These are phyloP conservation scores for Lachancea thermotolerans DNA, from an alignment of 805 yeast species.

Conservation along the genomic window DNA sequence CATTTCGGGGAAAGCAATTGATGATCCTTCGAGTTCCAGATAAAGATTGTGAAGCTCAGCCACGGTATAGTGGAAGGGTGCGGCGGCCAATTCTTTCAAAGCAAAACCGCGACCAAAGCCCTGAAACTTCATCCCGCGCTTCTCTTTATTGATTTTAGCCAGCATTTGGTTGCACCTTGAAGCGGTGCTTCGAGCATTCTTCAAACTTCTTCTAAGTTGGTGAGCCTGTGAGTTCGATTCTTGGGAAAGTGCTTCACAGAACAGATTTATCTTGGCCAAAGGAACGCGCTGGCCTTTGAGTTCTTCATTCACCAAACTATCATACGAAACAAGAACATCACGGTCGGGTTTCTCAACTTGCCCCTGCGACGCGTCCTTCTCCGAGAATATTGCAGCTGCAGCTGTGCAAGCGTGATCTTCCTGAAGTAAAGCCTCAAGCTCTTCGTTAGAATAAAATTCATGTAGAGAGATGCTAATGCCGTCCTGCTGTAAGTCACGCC, in stretches of 20 bases:
- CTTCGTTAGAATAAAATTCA: constrained; percentile 46
- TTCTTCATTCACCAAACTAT: constrained; percentile 19
- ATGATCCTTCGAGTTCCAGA: constrained; percentile 1
- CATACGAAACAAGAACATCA: constrained; percentile 23
- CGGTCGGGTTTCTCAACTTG: not conserved
- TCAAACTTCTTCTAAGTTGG: not conserved
- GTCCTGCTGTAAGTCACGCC: not conserved
- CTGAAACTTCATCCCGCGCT: not conserved
- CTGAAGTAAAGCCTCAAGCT: constrained; percentile 26
- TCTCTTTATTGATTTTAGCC: not conserved
- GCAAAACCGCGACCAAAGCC: constrained; percentile 8
- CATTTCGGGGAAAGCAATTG: constrained; percentile 15
- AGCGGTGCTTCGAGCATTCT: not conserved
- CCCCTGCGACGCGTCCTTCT: not conserved
- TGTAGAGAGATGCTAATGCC: constrained; percentile 36
- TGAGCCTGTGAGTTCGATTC: not conserved
- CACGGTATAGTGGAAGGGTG: constrained; percentile 3
- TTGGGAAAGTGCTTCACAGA: constrained; percentile 1
- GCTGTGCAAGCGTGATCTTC: not conserved
- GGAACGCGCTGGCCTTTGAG: constrained; percentile 2
- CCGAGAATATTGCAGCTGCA: not conserved
- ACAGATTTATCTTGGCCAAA: not conserved
- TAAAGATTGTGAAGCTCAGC: constrained; percentile 3
- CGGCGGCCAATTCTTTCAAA: constrained; percentile 5
- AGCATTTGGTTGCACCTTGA: constrained; percentile 4